phyloP scores from a whole-genome alignment of 208 protist species.

The Balamuthia mandrillaris region DNA sequence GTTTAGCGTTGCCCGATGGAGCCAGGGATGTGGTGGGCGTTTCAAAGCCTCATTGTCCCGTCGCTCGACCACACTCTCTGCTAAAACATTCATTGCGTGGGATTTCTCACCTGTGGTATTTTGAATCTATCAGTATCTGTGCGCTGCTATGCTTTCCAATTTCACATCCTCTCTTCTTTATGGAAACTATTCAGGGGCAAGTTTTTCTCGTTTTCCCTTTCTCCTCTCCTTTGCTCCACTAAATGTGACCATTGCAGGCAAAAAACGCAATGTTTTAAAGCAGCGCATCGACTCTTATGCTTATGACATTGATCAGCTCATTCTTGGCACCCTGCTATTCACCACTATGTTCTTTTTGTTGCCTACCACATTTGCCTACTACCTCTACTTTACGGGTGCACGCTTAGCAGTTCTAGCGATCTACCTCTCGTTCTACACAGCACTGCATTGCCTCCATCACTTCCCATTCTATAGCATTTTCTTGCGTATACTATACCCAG shows the following conservation, averaged over 20 bases:
- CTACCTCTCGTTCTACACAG: conserved; percentile 63
- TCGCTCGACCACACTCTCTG: too few relatives aligned
- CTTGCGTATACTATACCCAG: neutral
- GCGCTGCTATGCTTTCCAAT: neutral
- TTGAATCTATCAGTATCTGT: too few relatives aligned
- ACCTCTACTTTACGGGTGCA: conserved; percentile 83
- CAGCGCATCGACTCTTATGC: conserved; percentile 79
- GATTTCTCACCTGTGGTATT: too few relatives aligned
- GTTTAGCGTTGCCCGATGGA: too few relatives aligned
- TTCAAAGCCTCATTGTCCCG: too few relatives aligned
- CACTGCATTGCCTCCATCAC: conserved; percentile 37
- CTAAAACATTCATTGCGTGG: too few relatives aligned
- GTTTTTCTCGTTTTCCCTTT: neutral
- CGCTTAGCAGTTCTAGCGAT: conserved; percentile 66
- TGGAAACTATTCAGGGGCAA: conserved; percentile 15
- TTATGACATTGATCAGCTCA: conserved; percentile 84
- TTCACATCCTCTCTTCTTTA: conserved; percentile 6
- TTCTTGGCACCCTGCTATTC: conserved; percentile 85
- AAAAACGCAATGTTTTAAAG: conserved; percentile 80
- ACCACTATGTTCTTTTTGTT: conserved; percentile 83
- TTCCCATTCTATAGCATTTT: conserved; percentile 46
- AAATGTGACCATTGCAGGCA: conserved; percentile 50
- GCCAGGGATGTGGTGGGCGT: too few relatives aligned
- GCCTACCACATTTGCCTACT: conserved; percentile 86
- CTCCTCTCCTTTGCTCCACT: neutral